Conservation (phyloP, 2,329 filamentous ascomycete species). For the Colletotrichum simmondsii region DNA sequence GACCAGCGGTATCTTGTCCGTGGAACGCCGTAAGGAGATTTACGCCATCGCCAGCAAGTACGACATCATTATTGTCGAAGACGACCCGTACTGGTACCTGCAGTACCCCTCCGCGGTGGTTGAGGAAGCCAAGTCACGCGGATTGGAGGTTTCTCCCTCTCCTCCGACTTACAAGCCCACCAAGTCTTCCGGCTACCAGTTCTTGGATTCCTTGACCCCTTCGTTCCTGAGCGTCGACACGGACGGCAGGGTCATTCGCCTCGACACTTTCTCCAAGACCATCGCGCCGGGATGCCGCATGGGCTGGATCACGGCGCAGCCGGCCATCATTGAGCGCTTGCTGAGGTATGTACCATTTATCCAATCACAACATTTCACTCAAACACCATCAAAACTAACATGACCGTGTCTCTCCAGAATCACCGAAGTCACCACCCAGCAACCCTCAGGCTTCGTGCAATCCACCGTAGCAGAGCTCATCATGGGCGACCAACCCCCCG, state of each 20-base stretch:
- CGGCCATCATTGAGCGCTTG: slow-evolving; percentile 79
- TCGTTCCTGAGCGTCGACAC: slow-evolving; percentile 85
- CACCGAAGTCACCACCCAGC: slow-evolving; percentile 81
- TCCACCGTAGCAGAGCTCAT: slow-evolving; percentile 81
- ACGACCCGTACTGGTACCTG: slow-evolving; percentile 96
- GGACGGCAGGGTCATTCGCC: slow-evolving; percentile 86
- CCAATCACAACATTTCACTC: too few relatives aligned
- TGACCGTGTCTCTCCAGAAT: slow-evolving; percentile 60
- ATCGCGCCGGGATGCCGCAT: slow-evolving; percentile 89
- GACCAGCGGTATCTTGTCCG: slow-evolving; percentile 78
- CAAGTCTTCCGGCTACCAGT: slow-evolving; percentile 73
- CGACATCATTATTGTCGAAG: slow-evolving; percentile 91
- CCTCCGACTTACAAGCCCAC: slow-evolving; percentile 40
- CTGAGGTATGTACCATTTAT: slow-evolving; percentile 42
- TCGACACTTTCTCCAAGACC: slow-evolving; percentile 96
- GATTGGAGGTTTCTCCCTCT: slow-evolving; percentile 43
- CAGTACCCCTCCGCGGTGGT: slow-evolving; percentile 81
- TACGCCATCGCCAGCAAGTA: slow-evolving; percentile 85
- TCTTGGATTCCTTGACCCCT: slow-evolving; percentile 84
- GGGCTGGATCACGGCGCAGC: slow-evolving; percentile 91
- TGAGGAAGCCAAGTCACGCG: slow-evolving; percentile 61
- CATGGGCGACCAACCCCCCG: slow-evolving; percentile 73
- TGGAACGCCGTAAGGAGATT: slow-evolving; percentile 79
- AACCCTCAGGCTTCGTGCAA: slow-evolving; percentile 92
- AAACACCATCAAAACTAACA: background rate